Evolutionary conservation across 306 rosid genomes (phyloP), one percentile per base, ranked within the genome.

Genomic region (Echinosophora koreensis): DNA sequence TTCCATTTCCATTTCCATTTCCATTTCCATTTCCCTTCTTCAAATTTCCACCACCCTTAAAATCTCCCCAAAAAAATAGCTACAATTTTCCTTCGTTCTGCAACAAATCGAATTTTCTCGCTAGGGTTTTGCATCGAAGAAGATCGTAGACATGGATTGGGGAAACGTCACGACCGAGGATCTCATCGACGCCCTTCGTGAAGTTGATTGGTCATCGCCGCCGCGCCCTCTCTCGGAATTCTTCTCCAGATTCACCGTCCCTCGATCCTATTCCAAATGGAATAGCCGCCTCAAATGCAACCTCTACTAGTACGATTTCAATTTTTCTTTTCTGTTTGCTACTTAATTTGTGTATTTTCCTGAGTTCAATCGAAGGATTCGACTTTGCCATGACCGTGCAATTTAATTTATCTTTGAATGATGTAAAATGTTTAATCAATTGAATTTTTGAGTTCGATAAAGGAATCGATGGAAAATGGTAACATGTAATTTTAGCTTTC

Each of bases 231-330:
- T 92, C 51, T 86, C 96, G 0, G 99, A 96, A 83, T 96, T 96
- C 89, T 92, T 96, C 90, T 92, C 99, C 59, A 86, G 90, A 76
- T 96, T 96, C 89, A 88, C 99, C 46, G 16, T 83, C 42, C 99
- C 99, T 30, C 74, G 97, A 88, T 90, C 99, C 18, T 89, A 77
- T 34, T 47, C 94, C 83, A 92, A 92, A 80, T 96, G 98, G 99
- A 89, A 73, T 56, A 91, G 97, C 91, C 97, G 99, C 79, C 90
- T 96, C 88, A 96, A 96, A 87, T 96, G 99, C 99, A 96, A 96
- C 69, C 90, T 96, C 79, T 96, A 96, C 87, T 96, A 96, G 99
- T 96, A 12, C 16, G 16, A 11, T 44, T 44, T 44, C 50, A 41
- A 17, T 4, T 8, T 7, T 3, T 12, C 44, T 6, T 3, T 30